Conservation (phyloP, 1,284 basidiomycete species). For the Stygiomarasmius scandens region DNA sequence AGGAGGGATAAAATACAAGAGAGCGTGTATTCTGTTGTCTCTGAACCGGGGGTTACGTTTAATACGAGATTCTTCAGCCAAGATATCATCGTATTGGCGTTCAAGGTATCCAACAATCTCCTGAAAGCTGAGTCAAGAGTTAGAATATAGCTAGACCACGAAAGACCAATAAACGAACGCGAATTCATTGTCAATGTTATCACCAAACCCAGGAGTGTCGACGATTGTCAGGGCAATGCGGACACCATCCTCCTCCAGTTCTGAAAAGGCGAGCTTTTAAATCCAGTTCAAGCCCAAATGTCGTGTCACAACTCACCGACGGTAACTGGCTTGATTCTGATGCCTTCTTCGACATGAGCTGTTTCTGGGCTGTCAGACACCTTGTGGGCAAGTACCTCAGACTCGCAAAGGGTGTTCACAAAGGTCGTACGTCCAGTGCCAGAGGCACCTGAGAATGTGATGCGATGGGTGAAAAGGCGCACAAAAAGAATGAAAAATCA, state of each 20-base stretch:
- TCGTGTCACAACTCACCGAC: conserved; percentile 69
- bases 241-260: conserved; percentile 98
- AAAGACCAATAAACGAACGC: conserved; percentile 62
- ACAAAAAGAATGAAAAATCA: conserved; percentile 15
- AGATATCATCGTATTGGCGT: conserved; percentile 98
- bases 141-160: conserved; percentile 3
- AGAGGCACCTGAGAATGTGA: conserved; percentile 73
- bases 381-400: conserved; percentile 86
- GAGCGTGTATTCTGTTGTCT: conserved; percentile 94
- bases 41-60: conserved; percentile 99
- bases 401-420: conserved; percentile 97
- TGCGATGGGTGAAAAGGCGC: conserved; percentile 21
- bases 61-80: conserved; percentile 98
- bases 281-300: background rate
- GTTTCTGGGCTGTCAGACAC: conserved; percentile 83
- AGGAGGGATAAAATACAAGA: conserved; percentile 98
- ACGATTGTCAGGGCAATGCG: conserved; percentile 98
- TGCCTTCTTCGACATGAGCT: conserved; percentile 94
- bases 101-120: conserved; percentile 98
- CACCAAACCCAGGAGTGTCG: conserved; percentile 98
- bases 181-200: conserved; percentile 99
- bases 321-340: conserved; percentile 94
- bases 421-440: conserved; percentile 97
- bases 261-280: conserved; percentile 40
- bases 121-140: conserved; percentile 67